Evolutionary conservation across 768 basidiomycete genomes (phyloP).

Genomic region (Podaxis mareebaensis): DNA sequence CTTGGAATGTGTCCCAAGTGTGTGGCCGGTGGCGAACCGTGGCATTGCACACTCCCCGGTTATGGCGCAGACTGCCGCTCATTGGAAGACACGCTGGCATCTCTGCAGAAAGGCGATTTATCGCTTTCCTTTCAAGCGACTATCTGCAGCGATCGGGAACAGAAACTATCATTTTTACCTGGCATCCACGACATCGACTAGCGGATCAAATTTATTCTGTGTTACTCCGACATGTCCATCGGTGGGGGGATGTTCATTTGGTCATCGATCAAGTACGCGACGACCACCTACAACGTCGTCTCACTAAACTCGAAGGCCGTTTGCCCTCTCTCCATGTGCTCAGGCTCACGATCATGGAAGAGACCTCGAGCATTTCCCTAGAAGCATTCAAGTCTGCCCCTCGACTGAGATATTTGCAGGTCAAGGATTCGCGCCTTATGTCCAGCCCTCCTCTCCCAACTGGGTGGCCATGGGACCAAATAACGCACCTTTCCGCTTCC

Average conservation of each 20-base stretch:
- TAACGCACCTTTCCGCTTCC: not conserved
- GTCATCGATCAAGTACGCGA: not conserved
- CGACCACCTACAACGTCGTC: not conserved
- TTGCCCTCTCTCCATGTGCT: not conserved
- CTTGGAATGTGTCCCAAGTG: not conserved
- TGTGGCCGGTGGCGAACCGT: not conserved
- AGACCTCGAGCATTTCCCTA: not conserved
- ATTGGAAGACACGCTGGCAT: not conserved
- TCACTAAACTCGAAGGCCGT: not conserved
- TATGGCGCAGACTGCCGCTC: conserved; percentile 1
- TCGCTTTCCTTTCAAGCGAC: not conserved
- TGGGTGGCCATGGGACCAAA: not conserved
- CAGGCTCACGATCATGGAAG: not conserved
- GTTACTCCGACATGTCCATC: not conserved
- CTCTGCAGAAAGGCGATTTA: not conserved
- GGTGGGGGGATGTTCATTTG: conserved; percentile 1
- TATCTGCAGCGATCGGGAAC: not conserved
- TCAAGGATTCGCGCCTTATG: not conserved
- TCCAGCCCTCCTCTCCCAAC: not conserved
- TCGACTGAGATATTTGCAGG: not conserved
- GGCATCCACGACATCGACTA: not conserved
- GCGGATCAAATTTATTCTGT: not conserved
- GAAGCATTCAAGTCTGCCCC: not conserved
- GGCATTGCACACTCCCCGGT: not conserved
- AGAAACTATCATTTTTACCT: not conserved